phyloP scores from a whole-genome alignment of 169 alveolate species.

The Babesia ovis region DNA sequence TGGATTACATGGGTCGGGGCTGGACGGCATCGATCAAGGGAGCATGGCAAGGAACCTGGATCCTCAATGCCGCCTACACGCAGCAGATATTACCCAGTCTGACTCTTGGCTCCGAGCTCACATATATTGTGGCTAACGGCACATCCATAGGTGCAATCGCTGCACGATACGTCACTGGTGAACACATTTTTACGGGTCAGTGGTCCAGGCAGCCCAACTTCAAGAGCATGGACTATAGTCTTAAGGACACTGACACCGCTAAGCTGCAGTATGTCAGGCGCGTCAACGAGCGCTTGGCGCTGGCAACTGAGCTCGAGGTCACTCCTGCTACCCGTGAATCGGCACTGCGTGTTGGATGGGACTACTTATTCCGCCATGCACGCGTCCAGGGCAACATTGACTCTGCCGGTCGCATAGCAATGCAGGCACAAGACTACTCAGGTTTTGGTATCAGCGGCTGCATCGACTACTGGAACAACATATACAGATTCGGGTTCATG shows the following conservation, averaged over 20 bases:
- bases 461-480: slow-evolving; percentile 85
- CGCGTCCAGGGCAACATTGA: slow-evolving; percentile 90
- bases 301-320: slow-evolving; percentile 87
- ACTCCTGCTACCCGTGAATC: slow-evolving; percentile 80
- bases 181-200: slow-evolving; percentile 69
- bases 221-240: slow-evolving; percentile 74
- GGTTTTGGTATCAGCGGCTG: slow-evolving; percentile 89
- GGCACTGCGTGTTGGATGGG: slow-evolving; percentile 85
- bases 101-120: slow-evolving; percentile 88
- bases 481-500: slow-evolving; percentile 88
- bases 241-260: slow-evolving; percentile 74
- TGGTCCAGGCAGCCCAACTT: slow-evolving; percentile 81
- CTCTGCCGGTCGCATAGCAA: slow-evolving; percentile 86
- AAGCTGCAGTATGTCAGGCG: slow-evolving; percentile 80
- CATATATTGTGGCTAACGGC: slow-evolving; percentile 85
- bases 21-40: slow-evolving; percentile 82
- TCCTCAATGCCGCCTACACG: slow-evolving; percentile 82
- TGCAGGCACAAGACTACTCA: slow-evolving; percentile 85
- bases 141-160: slow-evolving; percentile 87
- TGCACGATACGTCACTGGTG: slow-evolving; percentile 80
- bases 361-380: slow-evolving; percentile 89
- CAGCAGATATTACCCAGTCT: slow-evolving; percentile 81
- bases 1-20: slow-evolving; percentile 80
- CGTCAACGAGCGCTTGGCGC: slow-evolving; percentile 84
- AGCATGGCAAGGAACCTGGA: slow-evolving; percentile 89